Percentiles rank a stretch among this genome's conserved stretches.
Evolutionary conservation across 2,329 filamentous ascomycete genomes (phyloP).

Genomic region (Metarhizium brunneum): DNA sequence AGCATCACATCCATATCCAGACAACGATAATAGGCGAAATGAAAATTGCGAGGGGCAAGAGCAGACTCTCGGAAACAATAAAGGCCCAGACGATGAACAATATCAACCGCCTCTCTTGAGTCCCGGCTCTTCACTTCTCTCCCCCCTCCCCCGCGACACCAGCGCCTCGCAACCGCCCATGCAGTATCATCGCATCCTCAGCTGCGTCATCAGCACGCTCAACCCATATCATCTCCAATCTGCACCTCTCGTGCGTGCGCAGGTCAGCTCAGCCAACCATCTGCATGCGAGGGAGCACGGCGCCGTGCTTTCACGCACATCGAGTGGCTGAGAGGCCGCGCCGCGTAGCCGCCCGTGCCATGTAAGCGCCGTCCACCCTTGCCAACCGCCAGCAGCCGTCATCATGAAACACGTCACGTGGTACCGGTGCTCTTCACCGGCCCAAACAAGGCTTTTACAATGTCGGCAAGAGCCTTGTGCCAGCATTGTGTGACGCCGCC

Average conservation of each 20-base stretch:
- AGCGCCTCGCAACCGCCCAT: not conserved
- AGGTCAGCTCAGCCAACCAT: not conserved
- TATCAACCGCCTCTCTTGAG: not conserved
- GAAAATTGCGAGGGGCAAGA: slow-evolving; percentile 1
- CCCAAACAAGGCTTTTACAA: not conserved
- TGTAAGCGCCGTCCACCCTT: not conserved
- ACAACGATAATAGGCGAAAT: slow-evolving; percentile 6
- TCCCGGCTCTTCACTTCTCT: not conserved
- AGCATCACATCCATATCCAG: slow-evolving; percentile 23
- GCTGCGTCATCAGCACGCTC: not conserved
- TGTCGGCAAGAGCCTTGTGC: not conserved
- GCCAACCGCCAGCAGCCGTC: not conserved
- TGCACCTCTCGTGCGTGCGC: not conserved
- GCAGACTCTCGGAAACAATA: not conserved
- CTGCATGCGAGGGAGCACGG: not conserved
- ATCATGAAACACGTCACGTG: not conserved
- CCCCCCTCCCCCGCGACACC: not conserved
- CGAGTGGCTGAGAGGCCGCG: not conserved
- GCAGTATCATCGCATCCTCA: not conserved
- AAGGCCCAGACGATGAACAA: not conserved
- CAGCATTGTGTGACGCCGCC: not conserved
- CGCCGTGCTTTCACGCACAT: not conserved
- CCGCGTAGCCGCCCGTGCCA: not conserved
- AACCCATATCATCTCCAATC: not conserved
- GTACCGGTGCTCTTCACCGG: not conserved